Percentiles rank a stretch among this genome's conserved stretches.
These are phyloP conservation scores for Mucor lusitanicus DNA, from an alignment of 371 early-diverging fungal species.

Conservation along the genomic window DNA sequence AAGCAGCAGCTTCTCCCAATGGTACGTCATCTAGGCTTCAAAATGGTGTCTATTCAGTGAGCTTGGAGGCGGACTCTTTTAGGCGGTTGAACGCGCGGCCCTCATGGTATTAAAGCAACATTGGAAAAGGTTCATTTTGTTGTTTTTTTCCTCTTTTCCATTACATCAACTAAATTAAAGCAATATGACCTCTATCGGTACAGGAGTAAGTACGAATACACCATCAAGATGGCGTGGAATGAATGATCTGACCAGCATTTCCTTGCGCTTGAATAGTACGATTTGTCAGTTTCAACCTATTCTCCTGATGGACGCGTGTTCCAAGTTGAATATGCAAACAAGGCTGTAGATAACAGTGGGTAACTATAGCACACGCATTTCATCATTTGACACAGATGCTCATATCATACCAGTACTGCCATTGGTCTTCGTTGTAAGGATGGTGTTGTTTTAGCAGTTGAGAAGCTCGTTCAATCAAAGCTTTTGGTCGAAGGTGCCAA, in stretches of 20 bases:
- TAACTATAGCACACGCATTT: constrained; percentile 28
- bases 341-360: constrained; percentile 99
- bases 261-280: constrained; percentile 70
- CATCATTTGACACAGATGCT: neutral
- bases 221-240: neutral
- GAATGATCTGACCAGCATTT: neutral
- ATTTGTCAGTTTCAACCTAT: constrained; percentile 96
- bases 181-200: constrained; percentile 73
- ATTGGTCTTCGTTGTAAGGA: constrained; percentile 94
- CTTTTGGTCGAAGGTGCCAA: constrained; percentile 92
- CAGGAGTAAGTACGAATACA: constrained; percentile 56
- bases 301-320: constrained; percentile 98
- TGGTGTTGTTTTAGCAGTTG: constrained; percentile 95
- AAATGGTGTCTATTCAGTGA: neutral
- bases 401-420: constrained; percentile 68
- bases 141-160: constrained; percentile 1
- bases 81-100: constrained; percentile 29
- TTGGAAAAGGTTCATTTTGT: neutral
- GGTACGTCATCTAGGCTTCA: constrained; percentile 10
- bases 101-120: neutral
- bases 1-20: neutral
- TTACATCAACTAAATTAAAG: neutral
- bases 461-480: constrained; percentile 94
- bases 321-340: constrained; percentile 97
- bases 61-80: constrained; percentile 8